Base-by-base conservation (phyloP, 2,329 filamentous ascomycete genomes). In the Fusarium sp. region DNA sequence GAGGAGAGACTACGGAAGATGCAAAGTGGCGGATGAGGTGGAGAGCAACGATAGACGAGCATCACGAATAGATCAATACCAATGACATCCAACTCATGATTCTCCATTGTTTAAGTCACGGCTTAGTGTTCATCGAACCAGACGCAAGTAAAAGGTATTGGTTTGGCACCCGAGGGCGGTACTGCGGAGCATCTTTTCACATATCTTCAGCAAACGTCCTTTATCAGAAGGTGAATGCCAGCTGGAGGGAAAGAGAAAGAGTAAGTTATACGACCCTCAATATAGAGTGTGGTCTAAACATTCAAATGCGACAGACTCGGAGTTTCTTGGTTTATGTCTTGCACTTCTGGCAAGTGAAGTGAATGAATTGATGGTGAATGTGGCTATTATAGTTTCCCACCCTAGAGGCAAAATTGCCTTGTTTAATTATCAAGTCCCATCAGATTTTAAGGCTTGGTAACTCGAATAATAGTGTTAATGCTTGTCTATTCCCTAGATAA, bases 1-100 rank as follows among this genome's bases (percentile, higher is more conserved):
- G 96, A 98, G 81, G 94, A 95, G 82, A 89, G 95, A 76, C 85
- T 98, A 63, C 89, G 86, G 80, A 85, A 86, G 75, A 84, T 93
- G 86, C 72, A 74, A 39, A 57, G 58, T 5, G 69, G 73, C 9
- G 53, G 59, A 19, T 78, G 52, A 75, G n/a, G 10, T 25, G 23
- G 9, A 18, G 7, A 11, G 14, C 7, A 13, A 18, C 10, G 16
- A 31, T 49, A 34, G 34, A 65, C 11, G 13, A 64, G n/a, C 6
- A 31, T 16, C 41, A 13, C 9, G 31, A 26, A 46, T 62, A 62
- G 31, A 62, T 9, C 21, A 54, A 49, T 37, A 14, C 16, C 37
- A 11, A 7, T 28, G 23, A 14, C 10, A 42, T 28, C 9, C n/a
- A 10, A 26, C n/a, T 37, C 18, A 34, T 11, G 16, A 34, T 23